These are phyloP conservation scores for Lepidium campestre DNA, from an alignment of 441 rosid genomes.

Conservation along the genomic window DNA sequence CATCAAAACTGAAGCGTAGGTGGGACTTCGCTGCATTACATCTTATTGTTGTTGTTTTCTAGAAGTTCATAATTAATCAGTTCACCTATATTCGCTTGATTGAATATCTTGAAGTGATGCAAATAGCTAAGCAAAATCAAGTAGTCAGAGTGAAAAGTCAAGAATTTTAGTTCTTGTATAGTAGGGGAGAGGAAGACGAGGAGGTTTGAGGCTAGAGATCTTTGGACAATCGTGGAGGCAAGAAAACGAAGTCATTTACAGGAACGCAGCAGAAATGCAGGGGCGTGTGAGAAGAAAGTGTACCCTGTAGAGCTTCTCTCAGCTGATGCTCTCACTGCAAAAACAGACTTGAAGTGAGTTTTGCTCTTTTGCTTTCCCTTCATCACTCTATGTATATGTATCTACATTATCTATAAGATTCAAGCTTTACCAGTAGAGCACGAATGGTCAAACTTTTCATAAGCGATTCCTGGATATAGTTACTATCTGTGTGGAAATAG, in stretches of 20 bases:
- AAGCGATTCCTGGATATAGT: not conserved
- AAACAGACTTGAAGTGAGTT: slow-evolving; percentile 68
- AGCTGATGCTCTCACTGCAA: slow-evolving; percentile 92
- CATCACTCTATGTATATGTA: not conserved
- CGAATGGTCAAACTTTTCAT: not conserved
- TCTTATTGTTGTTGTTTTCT: not conserved
- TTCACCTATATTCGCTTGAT: too few relatives aligned
- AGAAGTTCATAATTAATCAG: not conserved
- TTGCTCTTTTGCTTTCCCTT: not conserved
- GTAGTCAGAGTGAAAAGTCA: too few relatives aligned
- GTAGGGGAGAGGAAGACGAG: not conserved
- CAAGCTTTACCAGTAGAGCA: not conserved
- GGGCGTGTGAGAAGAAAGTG: slow-evolving; percentile 92
- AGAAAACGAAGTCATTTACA: slow-evolving; percentile 58
- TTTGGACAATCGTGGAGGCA: not conserved
- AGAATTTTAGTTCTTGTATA: not conserved
- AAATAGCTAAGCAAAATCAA: too few relatives aligned
- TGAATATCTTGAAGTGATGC: too few relatives aligned
- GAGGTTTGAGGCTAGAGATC: not conserved
- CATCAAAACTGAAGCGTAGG: slow-evolving; percentile 54
- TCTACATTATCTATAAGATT: not conserved
- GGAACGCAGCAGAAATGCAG: slow-evolving; percentile 96
- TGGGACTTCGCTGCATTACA: not conserved
- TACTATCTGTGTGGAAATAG: not conserved
- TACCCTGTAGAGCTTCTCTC: slow-evolving; percentile 86